These are phyloP conservation scores for Eremothecium coryli DNA, from an alignment of 1,139 yeast genomes.

Conservation along the genomic window DNA sequence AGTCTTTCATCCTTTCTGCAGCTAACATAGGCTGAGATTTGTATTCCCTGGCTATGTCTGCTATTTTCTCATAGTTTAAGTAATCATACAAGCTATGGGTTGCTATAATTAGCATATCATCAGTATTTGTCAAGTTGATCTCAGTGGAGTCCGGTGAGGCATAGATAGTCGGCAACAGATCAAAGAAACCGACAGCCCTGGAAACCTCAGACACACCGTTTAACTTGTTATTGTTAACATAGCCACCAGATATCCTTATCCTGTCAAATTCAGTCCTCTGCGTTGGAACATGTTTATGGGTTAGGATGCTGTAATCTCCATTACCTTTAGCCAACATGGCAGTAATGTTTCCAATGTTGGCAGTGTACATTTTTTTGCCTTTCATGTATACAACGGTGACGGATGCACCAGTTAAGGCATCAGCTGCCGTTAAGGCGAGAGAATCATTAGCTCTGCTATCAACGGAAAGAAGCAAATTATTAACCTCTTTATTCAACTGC, in stretches of 20 bases:
- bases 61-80: conserved; percentile 75
- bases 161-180: conserved; percentile 77
- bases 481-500: conserved; percentile 72
- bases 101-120: conserved; percentile 82
- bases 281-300: conserved; percentile 81
- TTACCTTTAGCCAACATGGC: conserved; percentile 70
- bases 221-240: conserved; percentile 75
- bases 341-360: conserved; percentile 87
- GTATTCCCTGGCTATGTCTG: conserved; percentile 80
- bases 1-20: conserved; percentile 87
- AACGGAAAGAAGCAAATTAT: conserved; percentile 34
- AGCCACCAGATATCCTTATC: conserved; percentile 86
- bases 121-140: conserved; percentile 54
- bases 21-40: conserved; percentile 82
- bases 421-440: conserved; percentile 44
- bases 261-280: conserved; percentile 72
- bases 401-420: conserved; percentile 76
- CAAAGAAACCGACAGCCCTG: conserved; percentile 86
- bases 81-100: conserved; percentile 80
- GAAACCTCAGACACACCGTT: conserved; percentile 80
- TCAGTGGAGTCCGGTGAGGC: conserved; percentile 76
- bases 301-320: conserved; percentile 67
- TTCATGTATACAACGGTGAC: conserved; percentile 72
- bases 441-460: conserved; percentile 26
- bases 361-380: conserved; percentile 63